A percentile compares a stretch with the other conserved stretches of the same genome.
phyloP scores from a whole-genome alignment of 768 basidiomycete genomes.

The Collybia sordida region DNA sequence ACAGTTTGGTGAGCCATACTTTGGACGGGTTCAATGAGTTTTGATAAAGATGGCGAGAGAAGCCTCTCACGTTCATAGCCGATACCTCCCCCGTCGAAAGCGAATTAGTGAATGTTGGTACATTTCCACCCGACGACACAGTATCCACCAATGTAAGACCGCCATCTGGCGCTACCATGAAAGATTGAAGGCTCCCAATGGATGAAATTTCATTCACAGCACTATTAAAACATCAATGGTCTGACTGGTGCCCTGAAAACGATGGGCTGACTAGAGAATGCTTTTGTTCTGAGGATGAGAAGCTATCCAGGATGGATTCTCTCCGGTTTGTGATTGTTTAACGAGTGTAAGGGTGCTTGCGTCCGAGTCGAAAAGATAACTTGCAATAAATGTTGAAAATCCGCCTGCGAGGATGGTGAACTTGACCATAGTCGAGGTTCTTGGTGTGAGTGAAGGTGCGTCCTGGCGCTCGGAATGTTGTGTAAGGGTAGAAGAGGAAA shows the following conservation, averaged over 20 bases:
- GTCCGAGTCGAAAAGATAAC: slow-evolving; percentile 51
- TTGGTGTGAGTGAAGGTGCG: too few species aligned
- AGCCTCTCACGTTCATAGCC: slow-evolving; percentile 47
- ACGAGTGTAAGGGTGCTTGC: slow-evolving; percentile 43
- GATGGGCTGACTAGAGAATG: slow-evolving; percentile 52
- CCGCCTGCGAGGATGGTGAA: slow-evolving; percentile 51
- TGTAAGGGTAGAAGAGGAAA: too few species aligned
- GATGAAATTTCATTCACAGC: slow-evolving; percentile 50
- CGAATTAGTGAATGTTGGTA: slow-evolving; percentile 49
- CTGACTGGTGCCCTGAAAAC: not conserved
- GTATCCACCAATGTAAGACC: slow-evolving; percentile 40
- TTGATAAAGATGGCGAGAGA: not conserved
- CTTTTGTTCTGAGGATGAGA: slow-evolving; percentile 52
- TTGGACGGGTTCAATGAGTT: not conserved
- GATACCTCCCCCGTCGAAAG: slow-evolving; percentile 57
- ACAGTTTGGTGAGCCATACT: slow-evolving; percentile 38
- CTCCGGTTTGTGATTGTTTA: slow-evolving; percentile 43
- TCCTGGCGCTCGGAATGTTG: too few species aligned
- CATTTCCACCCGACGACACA: slow-evolving; percentile 44
- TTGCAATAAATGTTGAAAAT: slow-evolving; percentile 43
- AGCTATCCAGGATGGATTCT: slow-evolving; percentile 59
- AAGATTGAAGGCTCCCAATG: slow-evolving; percentile 50
- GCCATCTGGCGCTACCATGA: slow-evolving; percentile 42
- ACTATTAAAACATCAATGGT: slow-evolving; percentile 26
- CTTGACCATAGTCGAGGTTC: slow-evolving; percentile 37